Base-by-base conservation (phyloP, 2,329 filamentous ascomycete species). In the Fusarium falciforme region DNA sequence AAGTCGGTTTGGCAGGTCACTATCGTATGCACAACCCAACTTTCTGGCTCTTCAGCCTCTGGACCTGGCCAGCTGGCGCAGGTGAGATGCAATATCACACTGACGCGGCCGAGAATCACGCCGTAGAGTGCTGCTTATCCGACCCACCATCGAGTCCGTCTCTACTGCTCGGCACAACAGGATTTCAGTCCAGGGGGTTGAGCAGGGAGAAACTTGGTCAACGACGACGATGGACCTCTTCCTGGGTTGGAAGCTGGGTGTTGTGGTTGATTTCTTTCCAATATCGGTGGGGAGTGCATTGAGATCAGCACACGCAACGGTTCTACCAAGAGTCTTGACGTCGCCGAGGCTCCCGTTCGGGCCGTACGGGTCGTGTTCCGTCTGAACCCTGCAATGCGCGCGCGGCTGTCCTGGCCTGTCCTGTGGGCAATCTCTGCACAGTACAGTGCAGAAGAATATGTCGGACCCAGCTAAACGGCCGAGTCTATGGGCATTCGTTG, bases 101-200 rank as follows among this genome's bases (percentile, higher is more conserved):
- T 55, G 42, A 73, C 69, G 44, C 72, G 70, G 72, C 76, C 76
- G 74, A 77, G 72, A 77, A 70, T 78, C 66, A 72, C 66, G 72
- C 76, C 76, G 74, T 71, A 64, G 63, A 71, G 61, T 66, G 66
- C 72, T 67, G 67, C 64, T 70, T 76, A 77, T 67, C 72, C 68
- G 74, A 69, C 64, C 67, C 68, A 62, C 64, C 55, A 64, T 49
- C 58, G 55, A 68, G 60, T 36, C 54, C 69, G 61, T 64, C 49
- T 35, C 29, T 44, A n/a, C 38, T 36, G 22, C 29, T 59, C 61
- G 25, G 35, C 25, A 14, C 20, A 35, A 47, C 54, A 27, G 49
- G 73, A 35, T 52, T 54, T 69, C 40, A 63, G 52, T 60, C 64
- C 68, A 61, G 44, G 62, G 68, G 72, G 57, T 62, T 55, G n/a